Percentiles rank a stretch among this genome's conserved stretches.
These are phyloP conservation scores for Taphrina deformans DNA, from an alignment of 1,139 yeast genomes.

Conservation along the genomic window DNA sequence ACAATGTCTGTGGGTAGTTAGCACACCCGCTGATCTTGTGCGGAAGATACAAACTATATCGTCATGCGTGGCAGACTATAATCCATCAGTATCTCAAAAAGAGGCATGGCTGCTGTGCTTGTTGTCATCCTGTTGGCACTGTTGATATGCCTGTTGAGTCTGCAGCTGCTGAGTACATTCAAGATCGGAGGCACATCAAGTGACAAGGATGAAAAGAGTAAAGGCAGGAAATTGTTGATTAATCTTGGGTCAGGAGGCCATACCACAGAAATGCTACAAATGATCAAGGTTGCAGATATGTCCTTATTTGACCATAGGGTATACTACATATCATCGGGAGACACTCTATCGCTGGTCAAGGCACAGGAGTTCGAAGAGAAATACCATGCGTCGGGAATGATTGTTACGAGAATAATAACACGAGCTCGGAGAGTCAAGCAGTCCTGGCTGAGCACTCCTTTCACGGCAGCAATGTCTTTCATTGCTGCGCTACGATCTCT, in stretches of 20 bases:
- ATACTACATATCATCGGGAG: slow-evolving; percentile 37
- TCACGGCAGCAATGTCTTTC: slow-evolving; percentile 51
- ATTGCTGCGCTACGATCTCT: slow-evolving; percentile 43
- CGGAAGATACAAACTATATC: too few species aligned
- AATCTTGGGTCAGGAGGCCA: slow-evolving; percentile 37
- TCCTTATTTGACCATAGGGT: slow-evolving; percentile 22
- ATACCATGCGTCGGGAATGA: neutral
- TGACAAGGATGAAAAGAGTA: neutral
- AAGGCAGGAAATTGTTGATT: slow-evolving; percentile 9
- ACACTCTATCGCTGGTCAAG: slow-evolving; percentile 29
- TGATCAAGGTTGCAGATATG: slow-evolving; percentile 27
- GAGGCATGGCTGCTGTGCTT: neutral
- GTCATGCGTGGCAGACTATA: too few species aligned
- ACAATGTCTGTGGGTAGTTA: too few species aligned
- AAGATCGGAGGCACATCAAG: neutral
- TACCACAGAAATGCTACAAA: slow-evolving; percentile 36
- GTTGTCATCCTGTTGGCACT: neutral
- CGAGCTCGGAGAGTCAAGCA: slow-evolving; percentile 83
- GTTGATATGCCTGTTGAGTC: neutral
- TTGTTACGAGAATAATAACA: slow-evolving; percentile 49
- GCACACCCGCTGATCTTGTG: too few species aligned
- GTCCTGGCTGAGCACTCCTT: slow-evolving; percentile 54
- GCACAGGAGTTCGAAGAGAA: slow-evolving; percentile 18
- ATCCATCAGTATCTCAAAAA: too few species aligned
- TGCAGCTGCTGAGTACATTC: neutral